Evolutionary conservation across 2,329 filamentous ascomycete genomes (phyloP).

Genomic region (Metarhizium robertsii): DNA sequence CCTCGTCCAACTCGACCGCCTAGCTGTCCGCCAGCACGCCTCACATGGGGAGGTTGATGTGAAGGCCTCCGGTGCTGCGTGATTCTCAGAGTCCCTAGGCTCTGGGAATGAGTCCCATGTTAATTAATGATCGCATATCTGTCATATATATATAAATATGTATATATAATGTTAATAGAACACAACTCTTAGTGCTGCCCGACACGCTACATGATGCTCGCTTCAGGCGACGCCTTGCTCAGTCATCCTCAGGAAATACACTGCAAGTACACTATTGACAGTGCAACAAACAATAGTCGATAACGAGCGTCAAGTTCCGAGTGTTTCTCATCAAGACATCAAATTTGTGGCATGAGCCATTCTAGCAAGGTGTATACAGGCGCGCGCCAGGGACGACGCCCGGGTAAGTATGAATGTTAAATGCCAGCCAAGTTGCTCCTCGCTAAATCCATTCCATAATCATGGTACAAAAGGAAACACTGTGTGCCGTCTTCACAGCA

Average conservation of each 20-base stretch:
- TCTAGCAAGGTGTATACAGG: background rate
- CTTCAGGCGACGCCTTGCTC: too few relatives aligned
- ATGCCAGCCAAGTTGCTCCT: slow-evolving; percentile 5
- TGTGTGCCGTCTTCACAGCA: slow-evolving; percentile 11
- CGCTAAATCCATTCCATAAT: slow-evolving; percentile 4
- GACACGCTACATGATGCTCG: too few relatives aligned
- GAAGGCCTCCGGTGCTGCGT: too few relatives aligned
- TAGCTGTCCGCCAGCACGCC: background rate
- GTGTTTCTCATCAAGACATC: background rate
- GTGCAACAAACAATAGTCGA: too few relatives aligned
- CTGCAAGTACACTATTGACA: too few relatives aligned
- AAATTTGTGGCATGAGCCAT: background rate
- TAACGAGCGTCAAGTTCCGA: too few relatives aligned
- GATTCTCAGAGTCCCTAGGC: too few relatives aligned
- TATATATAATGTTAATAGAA: too few relatives aligned
- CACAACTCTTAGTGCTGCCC: too few relatives aligned
- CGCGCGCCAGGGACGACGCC: background rate
- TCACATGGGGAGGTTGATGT: too few relatives aligned
- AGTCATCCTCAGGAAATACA: too few relatives aligned
- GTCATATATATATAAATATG: too few relatives aligned
- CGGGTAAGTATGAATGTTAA: background rate
- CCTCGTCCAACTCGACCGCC: slow-evolving; percentile 6
- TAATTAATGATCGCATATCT: background rate
- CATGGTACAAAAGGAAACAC: background rate
- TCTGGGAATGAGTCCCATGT: background rate